phyloP scores from a whole-genome alignment of 345 rosid species.

The Dimocarpus longan region DNA sequence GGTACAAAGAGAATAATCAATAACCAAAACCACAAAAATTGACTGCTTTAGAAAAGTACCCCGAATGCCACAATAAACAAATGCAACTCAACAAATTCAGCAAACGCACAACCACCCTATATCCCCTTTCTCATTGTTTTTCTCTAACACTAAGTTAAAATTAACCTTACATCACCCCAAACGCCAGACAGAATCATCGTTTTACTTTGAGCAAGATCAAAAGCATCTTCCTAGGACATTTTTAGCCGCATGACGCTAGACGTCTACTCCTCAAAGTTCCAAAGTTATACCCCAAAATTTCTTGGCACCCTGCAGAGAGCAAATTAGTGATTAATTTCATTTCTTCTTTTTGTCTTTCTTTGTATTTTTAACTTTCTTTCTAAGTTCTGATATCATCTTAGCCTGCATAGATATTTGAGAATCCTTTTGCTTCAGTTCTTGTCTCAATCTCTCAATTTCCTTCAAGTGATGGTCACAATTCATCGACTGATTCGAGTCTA shows the following conservation, averaged over 20 bases:
- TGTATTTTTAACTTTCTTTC: conserved; percentile 26
- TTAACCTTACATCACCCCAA: background rate
- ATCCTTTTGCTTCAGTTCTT: conserved; percentile 49
- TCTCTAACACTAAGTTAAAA: background rate
- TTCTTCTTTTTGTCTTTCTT: conserved; percentile 15
- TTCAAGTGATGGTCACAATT: conserved; percentile 33
- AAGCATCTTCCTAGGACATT: background rate
- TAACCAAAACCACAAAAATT: background rate
- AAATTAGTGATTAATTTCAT: background rate
- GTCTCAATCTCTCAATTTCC: conserved; percentile 57
- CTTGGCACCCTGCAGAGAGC: background rate
- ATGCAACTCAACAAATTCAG: background rate
- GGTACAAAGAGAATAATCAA: background rate
- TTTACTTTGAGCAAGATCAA: background rate
- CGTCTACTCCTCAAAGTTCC: background rate
- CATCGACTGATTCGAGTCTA: background rate
- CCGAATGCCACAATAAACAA: too few species aligned
- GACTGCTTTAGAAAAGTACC: too few species aligned
- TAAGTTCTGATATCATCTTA: conserved; percentile 49
- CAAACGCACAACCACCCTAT: background rate
- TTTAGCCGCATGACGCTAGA: background rate
- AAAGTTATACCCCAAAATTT: background rate
- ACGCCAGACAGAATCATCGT: background rate
- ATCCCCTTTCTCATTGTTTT: background rate
- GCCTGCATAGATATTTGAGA: conserved; percentile 41